Base-by-base conservation (phyloP, 2,329 filamentous ascomycete species). In the Ophiobolus disseminans region DNA sequence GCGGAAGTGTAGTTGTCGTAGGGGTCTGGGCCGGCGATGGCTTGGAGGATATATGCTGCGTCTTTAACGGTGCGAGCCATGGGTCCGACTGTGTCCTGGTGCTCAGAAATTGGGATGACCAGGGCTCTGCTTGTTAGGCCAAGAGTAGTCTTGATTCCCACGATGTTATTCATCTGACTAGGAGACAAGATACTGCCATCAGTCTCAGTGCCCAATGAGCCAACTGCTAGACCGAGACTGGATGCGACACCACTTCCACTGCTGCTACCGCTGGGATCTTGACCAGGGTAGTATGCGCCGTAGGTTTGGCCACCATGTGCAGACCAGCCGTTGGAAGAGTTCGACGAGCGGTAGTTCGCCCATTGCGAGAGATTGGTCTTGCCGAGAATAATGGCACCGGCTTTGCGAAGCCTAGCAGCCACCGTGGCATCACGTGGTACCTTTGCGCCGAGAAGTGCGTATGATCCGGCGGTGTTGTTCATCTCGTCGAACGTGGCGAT, bases 311-410 rank as follows among this genome's bases (percentile, higher is more conserved):
- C 86, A 6, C 84, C 84, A 49, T 83, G 76, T 0, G 86, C 81
- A 36, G 80, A 84, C 86, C 86, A 89, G 4, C 86, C 86, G 47
- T 83, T 83, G 9, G 75, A 80, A 4, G 75, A 76, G 58, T 86
- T 87, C 8, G 63, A 65, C 3, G 80, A 83, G 8, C 87, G 76
- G 44, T 76, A 85, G 57, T 86, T 85, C 2, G 83, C 83, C 84
- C 86, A 89, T 63, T 89, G 80, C 1, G 79, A 84, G 21, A 89
- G 64, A 46, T 85, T 86, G 0, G 84, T 75, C 70, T 89, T 89
- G 37, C 86, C 87, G 0, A 90, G 75, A 32, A 89, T 81, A 32
- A 89, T 76, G 1, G 79, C 82, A 2, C 86, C 86, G 1, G 82
- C 82, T 45, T 80, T 73, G 44, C 85, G 78, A 4, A 89, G 76